phyloP scores from a whole-genome alignment of 768 basidiomycete species.

The Pleurotus pulmonarius region DNA sequence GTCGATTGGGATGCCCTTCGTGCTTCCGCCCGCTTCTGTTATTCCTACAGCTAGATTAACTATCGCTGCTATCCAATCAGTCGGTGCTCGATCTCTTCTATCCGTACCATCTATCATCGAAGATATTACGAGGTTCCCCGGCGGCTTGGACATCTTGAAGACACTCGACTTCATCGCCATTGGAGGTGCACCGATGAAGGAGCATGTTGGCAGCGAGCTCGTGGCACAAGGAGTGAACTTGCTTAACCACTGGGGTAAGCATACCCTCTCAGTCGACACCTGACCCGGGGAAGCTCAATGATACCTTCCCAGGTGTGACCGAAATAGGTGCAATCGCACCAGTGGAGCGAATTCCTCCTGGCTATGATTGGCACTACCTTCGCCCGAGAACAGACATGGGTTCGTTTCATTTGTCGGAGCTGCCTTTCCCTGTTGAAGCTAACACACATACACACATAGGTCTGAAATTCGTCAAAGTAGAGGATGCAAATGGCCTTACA shows the following conservation, averaged over 20 bases:
- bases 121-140: constrained; percentile 25
- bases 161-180: constrained; percentile 29
- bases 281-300: neutral
- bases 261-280: neutral
- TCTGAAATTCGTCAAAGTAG: constrained; percentile 20
- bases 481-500: constrained; percentile 20
- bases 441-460: neutral
- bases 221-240: constrained; percentile 28
- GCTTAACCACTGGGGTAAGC: constrained; percentile 37
- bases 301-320: constrained; percentile 23
- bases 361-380: constrained; percentile 36
- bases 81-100: constrained; percentile 27
- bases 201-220: constrained; percentile 25
- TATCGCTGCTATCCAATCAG: constrained; percentile 18
- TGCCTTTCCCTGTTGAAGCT: no score
- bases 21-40: constrained; percentile 27
- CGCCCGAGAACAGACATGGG: constrained; percentile 29
- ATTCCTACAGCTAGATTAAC: constrained; percentile 32
- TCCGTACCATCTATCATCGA: constrained; percentile 38
- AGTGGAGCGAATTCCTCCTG: constrained; percentile 21
- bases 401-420: neutral
- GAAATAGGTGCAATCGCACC: constrained; percentile 35
- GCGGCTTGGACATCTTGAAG: constrained; percentile 22
- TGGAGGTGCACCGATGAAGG: constrained; percentile 38
- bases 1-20: constrained; percentile 34